Evolutionary conservation across 768 basidiomycete species (phyloP).

Genomic region (Auriculariales sp.): DNA sequence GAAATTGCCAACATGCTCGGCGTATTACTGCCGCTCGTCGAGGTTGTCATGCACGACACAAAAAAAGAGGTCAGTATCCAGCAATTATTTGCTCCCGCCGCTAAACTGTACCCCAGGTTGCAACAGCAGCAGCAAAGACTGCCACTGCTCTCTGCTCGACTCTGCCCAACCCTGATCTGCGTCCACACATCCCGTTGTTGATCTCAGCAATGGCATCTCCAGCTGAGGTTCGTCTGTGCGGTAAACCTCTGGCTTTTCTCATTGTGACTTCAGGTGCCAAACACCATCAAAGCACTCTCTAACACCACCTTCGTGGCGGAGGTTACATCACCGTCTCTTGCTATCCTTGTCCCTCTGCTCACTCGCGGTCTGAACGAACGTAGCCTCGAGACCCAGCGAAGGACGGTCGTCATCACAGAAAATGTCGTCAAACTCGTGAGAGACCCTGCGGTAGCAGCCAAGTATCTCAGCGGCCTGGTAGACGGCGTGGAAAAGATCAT

Average conservation of each 20-base stretch:
- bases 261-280: conserved; percentile 46
- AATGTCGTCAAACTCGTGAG: conserved; percentile 97
- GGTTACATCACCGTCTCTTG: conserved; percentile 90
- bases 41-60: conserved; percentile 90
- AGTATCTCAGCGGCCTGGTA: conserved; percentile 74
- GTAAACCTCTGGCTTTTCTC: not conserved
- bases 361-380: conserved; percentile 85
- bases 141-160: conserved; percentile 81
- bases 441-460: conserved; percentile 76
- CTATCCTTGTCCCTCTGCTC: conserved; percentile 86
- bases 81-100: not conserved
- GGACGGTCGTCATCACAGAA: conserved; percentile 87
- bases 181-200: conserved; percentile 74
- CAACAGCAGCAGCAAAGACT: conserved; percentile 74
- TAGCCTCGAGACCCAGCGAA: conserved; percentile 91
- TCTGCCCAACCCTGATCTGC: conserved; percentile 84
- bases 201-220: conserved; percentile 93
- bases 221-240: conserved; percentile 11
- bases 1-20: conserved; percentile 76
- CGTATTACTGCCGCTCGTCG: conserved; percentile 69
- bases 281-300: conserved; percentile 89
- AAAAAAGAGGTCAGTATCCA: conserved; percentile 62
- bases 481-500: conserved; percentile 87
- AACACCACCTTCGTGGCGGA: conserved; percentile 95
- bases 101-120: conserved; percentile 38